Base-by-base conservation (phyloP, 2,329 filamentous ascomycete species). In the Pseudogymnoascus sp. region DNA sequence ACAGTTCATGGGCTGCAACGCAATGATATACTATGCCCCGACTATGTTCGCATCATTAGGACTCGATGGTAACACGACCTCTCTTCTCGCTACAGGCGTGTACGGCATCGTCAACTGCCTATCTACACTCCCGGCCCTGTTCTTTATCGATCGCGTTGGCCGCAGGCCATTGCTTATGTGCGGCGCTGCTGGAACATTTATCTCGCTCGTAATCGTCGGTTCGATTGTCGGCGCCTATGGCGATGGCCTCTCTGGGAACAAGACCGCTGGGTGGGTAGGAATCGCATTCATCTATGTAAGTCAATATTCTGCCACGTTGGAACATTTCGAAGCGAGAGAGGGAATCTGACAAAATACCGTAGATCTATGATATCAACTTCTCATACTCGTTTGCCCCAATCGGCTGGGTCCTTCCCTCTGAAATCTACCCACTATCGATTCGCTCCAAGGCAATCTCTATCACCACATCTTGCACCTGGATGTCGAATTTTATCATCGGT, bases 331-430 rank as follows among this genome's bases (percentile, higher is more conserved):
- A 16, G 6, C 19, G n/a, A 31, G 24, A 4, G 42, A 26, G n/a
- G 4, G n/a, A 53, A 31, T 53, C 47, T 53, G 10, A 53, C 47
- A 31, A 31, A 16, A 53, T 31, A 81, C 73, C 83, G 5, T 83
- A 80, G 64, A 77, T 82, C 61, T 80, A 78, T 69, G 78, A 90
- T 71, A 89, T 88, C 74, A 88, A 90, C 64, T 89, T 53, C 47
- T 53, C 79, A 16, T 82, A 81, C 68, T 78, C 76, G 4, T 83
- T 80, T 80, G 80, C 80, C 1, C 81, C 81, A 13, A 78, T 80
- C 64, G 79, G 79, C 3, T 85, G 83, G 83, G 80, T 82, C 40
- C 70, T 85, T 44, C 80, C 82, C 1, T 77, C 81, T 2, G 82
- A 86, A 69, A 81, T 87, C 35, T 87, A 83, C 75, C 82, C 81